phyloP scores from a whole-genome alignment of 768 basidiomycete species.

The Suillus fuscotomentosus region DNA sequence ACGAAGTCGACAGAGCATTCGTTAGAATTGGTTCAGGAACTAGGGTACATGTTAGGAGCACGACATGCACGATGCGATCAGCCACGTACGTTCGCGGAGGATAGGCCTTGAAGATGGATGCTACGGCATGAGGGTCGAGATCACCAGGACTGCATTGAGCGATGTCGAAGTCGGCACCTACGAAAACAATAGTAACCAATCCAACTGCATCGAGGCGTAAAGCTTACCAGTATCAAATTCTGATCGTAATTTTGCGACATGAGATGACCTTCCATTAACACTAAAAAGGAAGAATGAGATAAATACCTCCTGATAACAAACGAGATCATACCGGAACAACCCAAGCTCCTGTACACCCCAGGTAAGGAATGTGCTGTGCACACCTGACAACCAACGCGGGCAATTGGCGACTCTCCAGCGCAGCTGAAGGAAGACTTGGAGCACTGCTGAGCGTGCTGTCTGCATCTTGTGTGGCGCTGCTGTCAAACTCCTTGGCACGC shows the following conservation, averaged over 20 bases:
- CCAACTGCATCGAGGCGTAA: conserved; percentile 9
- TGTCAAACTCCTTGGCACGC: conserved; percentile 5
- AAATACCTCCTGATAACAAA: not conserved
- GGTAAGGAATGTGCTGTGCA: conserved; percentile 75
- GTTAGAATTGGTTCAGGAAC: conserved; percentile 90
- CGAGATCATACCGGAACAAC: conserved; percentile 67
- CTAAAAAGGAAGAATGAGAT: conserved; percentile 38
- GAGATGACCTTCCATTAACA: conserved; percentile 80
- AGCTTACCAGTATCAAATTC: conserved; percentile 78
- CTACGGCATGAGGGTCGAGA: conserved; percentile 91
- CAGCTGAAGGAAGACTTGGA: conserved; percentile 19
- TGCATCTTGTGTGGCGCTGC: not conserved
- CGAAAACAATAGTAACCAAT: conserved; percentile 7
- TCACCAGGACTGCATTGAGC: conserved; percentile 76
- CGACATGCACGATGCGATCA: conserved; percentile 6
- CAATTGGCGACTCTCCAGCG: conserved; percentile 51
- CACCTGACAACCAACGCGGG: conserved; percentile 82
- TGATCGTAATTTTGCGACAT: conserved; percentile 67
- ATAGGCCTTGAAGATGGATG: conserved; percentile 92
- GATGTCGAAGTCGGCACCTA: conserved; percentile 88
- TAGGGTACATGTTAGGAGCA: conserved; percentile 28
- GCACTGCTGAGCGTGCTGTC: not conserved
- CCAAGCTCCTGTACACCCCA: conserved; percentile 91
- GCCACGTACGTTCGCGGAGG: conserved; percentile 81
- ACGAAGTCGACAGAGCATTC: conserved; percentile 62